Percentiles rank a stretch among this genome's conserved stretches.
Conservation (phyloP, 805 yeast genomes). For the Zygotorulaspora chibaensis region DNA sequence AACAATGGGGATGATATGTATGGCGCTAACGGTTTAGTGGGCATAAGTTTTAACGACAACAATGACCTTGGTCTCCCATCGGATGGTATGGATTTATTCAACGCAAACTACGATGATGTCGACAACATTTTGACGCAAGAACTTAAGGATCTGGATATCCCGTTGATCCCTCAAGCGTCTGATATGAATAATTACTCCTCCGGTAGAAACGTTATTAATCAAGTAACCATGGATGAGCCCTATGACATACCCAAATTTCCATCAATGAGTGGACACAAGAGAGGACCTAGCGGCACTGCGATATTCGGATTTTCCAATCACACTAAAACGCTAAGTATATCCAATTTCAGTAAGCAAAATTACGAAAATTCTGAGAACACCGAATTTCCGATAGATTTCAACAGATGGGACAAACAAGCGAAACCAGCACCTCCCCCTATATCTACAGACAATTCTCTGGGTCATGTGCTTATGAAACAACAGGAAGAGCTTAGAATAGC, state of each 20-base stretch:
- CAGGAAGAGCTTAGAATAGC: slow-evolving; percentile 30
- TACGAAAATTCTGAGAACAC: slow-evolving; percentile 12
- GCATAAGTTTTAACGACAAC: neutral
- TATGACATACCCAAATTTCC: slow-evolving; percentile 10
- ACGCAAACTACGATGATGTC: slow-evolving; percentile 48
- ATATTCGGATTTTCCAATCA: slow-evolving; percentile 72
- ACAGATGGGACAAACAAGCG: slow-evolving; percentile 13
- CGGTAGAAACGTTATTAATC: slow-evolving; percentile 20
- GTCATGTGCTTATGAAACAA: slow-evolving; percentile 22
- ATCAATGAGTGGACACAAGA: slow-evolving; percentile 40
- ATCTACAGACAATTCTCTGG: slow-evolving; percentile 21
- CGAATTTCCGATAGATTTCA: slow-evolving; percentile 1
- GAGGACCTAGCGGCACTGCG: slow-evolving; percentile 73
- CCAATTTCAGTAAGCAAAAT: slow-evolving; percentile 38
- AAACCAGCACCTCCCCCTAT: slow-evolving; percentile 37
- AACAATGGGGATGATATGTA: slow-evolving; percentile 6
- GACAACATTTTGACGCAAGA: slow-evolving; percentile 56
- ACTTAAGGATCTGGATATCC: slow-evolving; percentile 60
- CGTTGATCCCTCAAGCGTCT: slow-evolving; percentile 33
- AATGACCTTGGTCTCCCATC: slow-evolving; percentile 38
- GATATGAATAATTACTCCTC: slow-evolving; percentile 1
- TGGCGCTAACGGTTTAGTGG: neutral
- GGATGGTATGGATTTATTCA: slow-evolving; percentile 46
- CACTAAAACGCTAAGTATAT: slow-evolving; percentile 56
- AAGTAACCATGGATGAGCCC: slow-evolving; percentile 13